Base-by-base conservation (phyloP, 169 alveolate species). In the Babesia gibsoni region DNA sequence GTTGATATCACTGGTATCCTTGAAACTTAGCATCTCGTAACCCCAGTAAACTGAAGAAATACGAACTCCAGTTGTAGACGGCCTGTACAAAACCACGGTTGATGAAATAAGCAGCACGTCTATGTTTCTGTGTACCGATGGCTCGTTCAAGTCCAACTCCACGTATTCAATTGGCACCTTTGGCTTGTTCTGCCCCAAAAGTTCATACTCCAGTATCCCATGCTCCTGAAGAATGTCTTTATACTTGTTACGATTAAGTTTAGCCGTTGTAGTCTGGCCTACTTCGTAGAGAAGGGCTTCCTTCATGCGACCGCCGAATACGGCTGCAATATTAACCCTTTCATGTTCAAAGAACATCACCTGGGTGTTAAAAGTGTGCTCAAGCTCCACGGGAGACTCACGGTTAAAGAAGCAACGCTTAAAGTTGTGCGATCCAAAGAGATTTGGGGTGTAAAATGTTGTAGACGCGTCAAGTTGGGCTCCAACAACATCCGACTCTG, bases 311-410 rank as follows among this genome's bases (percentile, higher is more conserved):
- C 36, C 75, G 41, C 67, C 52, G 20, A 37, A 22, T 12, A 61
- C 35, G 27, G 29, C 59, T 2, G 33, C 41, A 56, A 61, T 6
- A 33, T 10, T 61, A 43, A 23, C 46, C 18, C 35, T 23, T 0
- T 30, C 58, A 22, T 25, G 7, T 27, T 77, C 82, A 39, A 61
- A 37, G 36, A 49, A 39, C 25, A 77, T 42, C 14, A 77, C 52
- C 66, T 77, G 85, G 9, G 85, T 61, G 58, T 67, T 66, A 35
- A 37, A 23, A 32, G 69, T 48, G 10, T 18, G 27, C 29, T 23
- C 16, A 25, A 77, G 16, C 39, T 29, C 37, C 8, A 56, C 18
- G 3, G 50, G 7, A 2, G 29, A 27, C 1, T 37, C 36, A 9
- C n/a, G 16, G 58, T 20, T 20, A 18, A 29, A 20, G 14, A 16